Evolutionary conservation across 1,284 basidiomycete genomes (phyloP), one percentile per base, ranked within the genome.

Genomic region (Phellopilus nigrolimitatus): DNA sequence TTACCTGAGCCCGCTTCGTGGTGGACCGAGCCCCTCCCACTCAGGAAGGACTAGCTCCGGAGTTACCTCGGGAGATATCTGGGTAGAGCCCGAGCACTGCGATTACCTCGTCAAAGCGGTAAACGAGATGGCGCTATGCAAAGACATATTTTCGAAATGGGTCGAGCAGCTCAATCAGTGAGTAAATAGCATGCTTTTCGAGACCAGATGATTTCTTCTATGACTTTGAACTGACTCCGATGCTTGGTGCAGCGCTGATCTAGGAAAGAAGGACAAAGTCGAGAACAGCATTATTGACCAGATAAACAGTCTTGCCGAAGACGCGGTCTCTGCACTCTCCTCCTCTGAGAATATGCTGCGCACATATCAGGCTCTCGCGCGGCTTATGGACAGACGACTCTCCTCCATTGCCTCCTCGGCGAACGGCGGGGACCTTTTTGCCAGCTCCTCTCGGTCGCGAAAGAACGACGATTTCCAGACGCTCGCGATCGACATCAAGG

Each of bases 241-340:
- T 21, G 12, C 38, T 13, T 43, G 22, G 3, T 25, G 3, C 12
- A 50, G 48, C 13, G 22, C 24, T 36, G 48, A 43, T 22, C 27
- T 27, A n/a, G 48, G 48, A 15, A 50, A 50, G 39, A 43, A 36
- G 15, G 48, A 50, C 33, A 50, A 43, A 43, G 39, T 34, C 17
- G 48, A 50, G 21, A 22, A 19, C 10, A 33, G 27, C 27, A 49
- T 49, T 21, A 36, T 41, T 28, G 27, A 25, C 15, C 31, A 33
- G 40, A 43, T 50, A 15, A 25, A 12, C n/a, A 34, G 17, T 2
- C 30, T 50, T 2, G 41, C 39, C 12, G 41, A 50, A 22, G 48
- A 50, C 15, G 40, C 40, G 15, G 19, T 40, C 19, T 24, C 24
- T 6, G 40, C 40, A 30, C 30, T 43, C 22, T 34, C 31, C 17